Conservation (phyloP, 257 asterid species). For the Penstemon eatonii region DNA sequence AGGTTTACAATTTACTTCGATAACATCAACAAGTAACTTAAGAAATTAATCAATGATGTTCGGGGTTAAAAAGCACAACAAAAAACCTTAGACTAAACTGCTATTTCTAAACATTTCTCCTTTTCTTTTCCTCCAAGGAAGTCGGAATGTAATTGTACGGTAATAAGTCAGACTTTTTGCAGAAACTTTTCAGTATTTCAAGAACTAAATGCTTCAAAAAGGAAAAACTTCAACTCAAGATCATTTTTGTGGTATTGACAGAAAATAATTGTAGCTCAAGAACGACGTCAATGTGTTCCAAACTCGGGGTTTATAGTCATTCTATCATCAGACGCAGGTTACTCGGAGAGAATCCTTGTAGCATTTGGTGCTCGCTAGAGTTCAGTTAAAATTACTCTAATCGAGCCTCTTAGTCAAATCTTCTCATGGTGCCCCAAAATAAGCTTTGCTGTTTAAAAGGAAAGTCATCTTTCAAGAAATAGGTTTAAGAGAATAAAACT, state of each 20-base stretch:
- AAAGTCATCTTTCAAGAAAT: conserved; percentile 19
- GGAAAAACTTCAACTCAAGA: background rate
- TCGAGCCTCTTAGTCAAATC: conserved; percentile 21
- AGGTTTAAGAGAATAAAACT: conserved; percentile 26
- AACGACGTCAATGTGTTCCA: conserved; percentile 7
- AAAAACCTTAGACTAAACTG: no score
- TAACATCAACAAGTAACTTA: no score
- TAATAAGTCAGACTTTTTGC: no score
- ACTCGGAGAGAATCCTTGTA: background rate
- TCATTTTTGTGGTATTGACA: background rate
- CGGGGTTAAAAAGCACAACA: no score
- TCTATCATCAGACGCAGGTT: conserved; percentile 32
- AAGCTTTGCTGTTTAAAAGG: conserved; percentile 6
- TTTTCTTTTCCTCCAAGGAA: no score
- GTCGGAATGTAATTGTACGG: no score
- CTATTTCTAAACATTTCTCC: no score
- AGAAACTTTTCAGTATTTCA: no score
- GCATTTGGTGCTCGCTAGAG: conserved; percentile 31
- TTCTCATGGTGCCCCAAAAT: conserved; percentile 1
- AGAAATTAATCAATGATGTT: no score
- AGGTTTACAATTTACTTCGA: no score
- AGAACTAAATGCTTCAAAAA: background rate
- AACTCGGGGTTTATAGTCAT: conserved; percentile 3
- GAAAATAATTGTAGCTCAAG: background rate
- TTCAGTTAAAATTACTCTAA: conserved; percentile 38